Evolutionary conservation across 1,284 basidiomycete species (phyloP), one percentile per base, ranked within the genome.

Genomic region (Apiotrichum montevideense): DNA sequence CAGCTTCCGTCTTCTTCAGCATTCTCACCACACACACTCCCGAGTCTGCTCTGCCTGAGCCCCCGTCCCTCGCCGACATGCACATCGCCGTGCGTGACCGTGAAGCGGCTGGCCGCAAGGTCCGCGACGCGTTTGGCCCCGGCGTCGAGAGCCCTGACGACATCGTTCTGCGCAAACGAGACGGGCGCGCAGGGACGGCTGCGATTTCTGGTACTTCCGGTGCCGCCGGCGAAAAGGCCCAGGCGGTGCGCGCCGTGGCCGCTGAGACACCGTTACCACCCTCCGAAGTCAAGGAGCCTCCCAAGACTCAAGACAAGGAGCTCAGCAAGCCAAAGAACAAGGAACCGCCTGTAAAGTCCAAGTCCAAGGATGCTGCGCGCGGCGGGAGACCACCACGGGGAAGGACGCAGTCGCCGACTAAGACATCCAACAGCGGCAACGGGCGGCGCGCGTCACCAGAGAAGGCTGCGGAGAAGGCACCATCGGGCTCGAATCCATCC

Each of bases 71-170:
- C 14, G 62, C 58, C 33, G 64, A 63, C 53, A 62, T 70, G 52
- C 68, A 70, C 59, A 60, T 68, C 13, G 64, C 66, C 4, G 63
- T 68, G n/a, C 63, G 62, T 3, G 64, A 74, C 42, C 55, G 60
- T 9, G 55, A 59, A 13, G 57, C 54, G 1, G 60, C 70, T 3
- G 64, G 66, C 40, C 51, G 60, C 35, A 63, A 67, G 8, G 67
- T 75, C 13, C 66, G 63, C 39, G 56, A 58, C 4, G 71, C 68
- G 6, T 75, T 75, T 44, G 64, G 63, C 0, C 57, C 65, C 4
- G 64, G 52, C 8, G 65, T 66, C 21, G 70, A 77, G 49, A 81
- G 80, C 61, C 81, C 81, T 29, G 81, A 83, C 59, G 81, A 82
- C 57, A 63, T 78, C 37, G 79, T 82, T 8, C 59, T 79, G 48